phyloP scores from a whole-genome alignment of 768 basidiomycete species.

The Termitomyces sp. region DNA sequence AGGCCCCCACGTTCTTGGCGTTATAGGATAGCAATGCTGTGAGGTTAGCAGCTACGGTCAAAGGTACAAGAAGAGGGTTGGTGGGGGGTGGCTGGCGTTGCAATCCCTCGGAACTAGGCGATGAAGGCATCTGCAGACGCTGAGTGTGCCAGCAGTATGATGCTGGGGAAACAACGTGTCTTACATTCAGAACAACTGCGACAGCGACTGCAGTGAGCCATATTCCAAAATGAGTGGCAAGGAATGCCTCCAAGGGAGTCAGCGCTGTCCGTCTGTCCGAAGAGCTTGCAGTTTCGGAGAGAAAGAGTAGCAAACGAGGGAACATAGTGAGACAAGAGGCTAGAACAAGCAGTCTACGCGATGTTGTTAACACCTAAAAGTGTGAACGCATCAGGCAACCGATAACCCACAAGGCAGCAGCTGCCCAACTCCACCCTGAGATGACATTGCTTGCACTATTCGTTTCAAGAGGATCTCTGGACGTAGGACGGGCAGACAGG shows the following conservation, averaged over 20 bases:
- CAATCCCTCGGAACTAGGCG: constrained; percentile 32
- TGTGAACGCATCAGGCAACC: not conserved
- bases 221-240: constrained; percentile 65
- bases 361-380: not conserved
- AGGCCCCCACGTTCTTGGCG: constrained; percentile 49
- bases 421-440: constrained; percentile 27
- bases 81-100: constrained; percentile 20
- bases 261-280: constrained; percentile 37
- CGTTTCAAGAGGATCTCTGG: not conserved
- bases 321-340: constrained; percentile 39
- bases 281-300: constrained; percentile 42
- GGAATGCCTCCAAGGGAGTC: constrained; percentile 67
- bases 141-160: constrained; percentile 3
- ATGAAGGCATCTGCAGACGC: constrained; percentile 39
- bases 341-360: constrained; percentile 19
- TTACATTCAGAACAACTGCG: constrained; percentile 58
- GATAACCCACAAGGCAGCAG: constrained; percentile 25
- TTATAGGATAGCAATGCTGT: constrained; percentile 69
- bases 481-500: constrained; percentile 4
- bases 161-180: constrained; percentile 8
- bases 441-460: constrained; percentile 12
- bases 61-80: constrained; percentile 64
- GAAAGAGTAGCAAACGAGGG: constrained; percentile 66
- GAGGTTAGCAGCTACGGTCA: constrained; percentile 49
- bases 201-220: constrained; percentile 52